Base-by-base conservation (phyloP, 495 filamentous ascomycete genomes). In the Aspergillus cristatus region DNA sequence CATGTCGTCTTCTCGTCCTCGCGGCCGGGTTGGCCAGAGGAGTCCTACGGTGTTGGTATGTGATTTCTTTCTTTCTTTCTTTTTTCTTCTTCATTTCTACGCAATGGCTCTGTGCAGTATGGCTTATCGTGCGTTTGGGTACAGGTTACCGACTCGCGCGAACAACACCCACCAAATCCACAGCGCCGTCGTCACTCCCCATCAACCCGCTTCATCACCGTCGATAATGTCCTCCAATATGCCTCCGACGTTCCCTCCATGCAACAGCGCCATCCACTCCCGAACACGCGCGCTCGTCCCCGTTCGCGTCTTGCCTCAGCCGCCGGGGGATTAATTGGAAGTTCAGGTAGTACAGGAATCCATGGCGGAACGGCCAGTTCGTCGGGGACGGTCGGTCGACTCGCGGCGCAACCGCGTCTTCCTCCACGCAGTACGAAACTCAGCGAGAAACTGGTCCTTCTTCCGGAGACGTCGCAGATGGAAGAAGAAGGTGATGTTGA, bases 171-270 rank as follows among this genome's bases (percentile, higher is more conserved):
- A 5, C 35, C 60, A 8, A 35, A 42, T 6, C 58, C 51, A 26
- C 60, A 55, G 32, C 59, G 51, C 40, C 61, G 53, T 18, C 62
- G 53, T 28, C 58, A 55, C 32, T 65, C 58, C 30, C 64, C 69
- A 20, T 64, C 75, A 30, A 88, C 81, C 42, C 86, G 88, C 32
- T 79, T 91, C 56, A 85, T 98, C 47, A 93, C 86, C 10, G 93
- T 99, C 52, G 91, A 99, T 60, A 95, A 87, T 50, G 81, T 97
- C 41, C 79, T 99, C 3, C 87, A 93, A 60, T 84, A 93, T 63
- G 78, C 87, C 40, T 93, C 86, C 24, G 89, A 99, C 48, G 86
- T 99, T 4, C 93, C 91, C 14, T 97, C 91, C 0, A 88, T 85
- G 58, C 89, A 97, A 59, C 85, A 87, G 28, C 79, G 91, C 3